phyloP scores from a whole-genome alignment of 2,329 filamentous ascomycete species.

The Xylariaceae sp. region DNA sequence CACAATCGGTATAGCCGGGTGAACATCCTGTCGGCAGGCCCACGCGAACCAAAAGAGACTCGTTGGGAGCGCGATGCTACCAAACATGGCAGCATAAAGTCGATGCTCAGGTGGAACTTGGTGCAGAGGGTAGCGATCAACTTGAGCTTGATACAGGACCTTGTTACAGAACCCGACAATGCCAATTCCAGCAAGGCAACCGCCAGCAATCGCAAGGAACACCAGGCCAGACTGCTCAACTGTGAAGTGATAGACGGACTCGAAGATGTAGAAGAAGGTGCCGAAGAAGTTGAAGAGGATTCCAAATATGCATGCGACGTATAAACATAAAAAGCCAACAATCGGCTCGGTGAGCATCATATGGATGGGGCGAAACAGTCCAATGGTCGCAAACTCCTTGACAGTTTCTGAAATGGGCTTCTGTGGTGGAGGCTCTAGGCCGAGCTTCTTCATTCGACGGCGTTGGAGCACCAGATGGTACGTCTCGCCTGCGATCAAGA shows the following conservation, averaged over 20 bases:
- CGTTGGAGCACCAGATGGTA: constrained; percentile 49
- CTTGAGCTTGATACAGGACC: constrained; percentile 36
- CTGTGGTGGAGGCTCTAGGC: constrained; percentile 19
- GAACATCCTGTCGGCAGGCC: constrained; percentile 41
- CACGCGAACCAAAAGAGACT: constrained; percentile 59
- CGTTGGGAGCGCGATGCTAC: constrained; percentile 47
- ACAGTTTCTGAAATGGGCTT: constrained; percentile 23
- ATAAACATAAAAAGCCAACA: constrained; percentile 50
- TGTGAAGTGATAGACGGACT: constrained; percentile 39
- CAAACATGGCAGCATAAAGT: constrained; percentile 55
- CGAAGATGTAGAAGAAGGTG: constrained; percentile 45
- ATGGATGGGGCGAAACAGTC: constrained; percentile 46
- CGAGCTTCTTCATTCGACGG: constrained; percentile 32
- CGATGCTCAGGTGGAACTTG: constrained; percentile 47
- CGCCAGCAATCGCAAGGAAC: constrained; percentile 41
- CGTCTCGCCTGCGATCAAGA: constrained; percentile 47
- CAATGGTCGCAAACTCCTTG: constrained; percentile 34
- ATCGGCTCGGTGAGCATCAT: constrained; percentile 63
- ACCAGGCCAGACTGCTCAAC: constrained; percentile 39
- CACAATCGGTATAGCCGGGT: constrained; percentile 47
- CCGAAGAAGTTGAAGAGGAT: constrained; percentile 51
- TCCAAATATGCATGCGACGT: constrained; percentile 47
- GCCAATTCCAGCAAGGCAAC: constrained; percentile 38
- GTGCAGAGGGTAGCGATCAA: constrained; percentile 26
- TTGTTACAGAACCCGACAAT: constrained; percentile 38